Evolutionary conservation across 169 alveolate species (phyloP).

Genomic region (Plasmodium blacklocki): DNA sequence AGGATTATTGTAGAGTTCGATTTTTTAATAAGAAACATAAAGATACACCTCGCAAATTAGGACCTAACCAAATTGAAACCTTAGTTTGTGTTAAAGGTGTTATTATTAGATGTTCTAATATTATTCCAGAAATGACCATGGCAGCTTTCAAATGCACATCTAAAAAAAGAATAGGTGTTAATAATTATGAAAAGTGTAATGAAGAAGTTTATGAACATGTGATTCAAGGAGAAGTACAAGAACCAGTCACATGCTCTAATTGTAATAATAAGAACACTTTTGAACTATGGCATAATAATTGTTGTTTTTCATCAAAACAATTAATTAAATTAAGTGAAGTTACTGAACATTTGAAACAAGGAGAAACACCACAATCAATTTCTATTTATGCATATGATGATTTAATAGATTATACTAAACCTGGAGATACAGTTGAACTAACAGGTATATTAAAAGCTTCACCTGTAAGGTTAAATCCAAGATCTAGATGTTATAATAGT

Average conservation of each 20-base stretch:
- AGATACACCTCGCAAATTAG: constrained; percentile 83
- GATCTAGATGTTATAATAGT: constrained; percentile 92
- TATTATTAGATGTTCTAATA: constrained; percentile 95
- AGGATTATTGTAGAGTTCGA: constrained; percentile 85
- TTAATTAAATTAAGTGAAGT: constrained; percentile 95
- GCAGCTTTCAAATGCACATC: constrained; percentile 97
- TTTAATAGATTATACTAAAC: constrained; percentile 94
- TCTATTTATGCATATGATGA: constrained; percentile 96
- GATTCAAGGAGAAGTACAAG: constrained; percentile 96
- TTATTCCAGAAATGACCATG: constrained; percentile 98
- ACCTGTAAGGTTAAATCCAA: constrained; percentile 92
- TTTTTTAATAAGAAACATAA: constrained; percentile 82
- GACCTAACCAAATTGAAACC: constrained; percentile 88
- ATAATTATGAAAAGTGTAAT: constrained; percentile 88
- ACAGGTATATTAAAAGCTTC: constrained; percentile 97
- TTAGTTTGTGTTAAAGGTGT: constrained; percentile 96
- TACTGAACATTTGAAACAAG: constrained; percentile 94
- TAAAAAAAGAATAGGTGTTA: constrained; percentile 85
- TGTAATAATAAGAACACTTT: constrained; percentile 94
- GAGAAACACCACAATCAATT: constrained; percentile 93
- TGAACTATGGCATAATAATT: constrained; percentile 94
- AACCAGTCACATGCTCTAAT: constrained; percentile 94
- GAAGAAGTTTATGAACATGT: constrained; percentile 90
- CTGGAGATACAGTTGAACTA: constrained; percentile 98
- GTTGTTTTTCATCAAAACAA: constrained; percentile 95